Base-by-base conservation (phyloP, 2,329 filamentous ascomycete species). In the Alternaria hordeiaustralica region DNA sequence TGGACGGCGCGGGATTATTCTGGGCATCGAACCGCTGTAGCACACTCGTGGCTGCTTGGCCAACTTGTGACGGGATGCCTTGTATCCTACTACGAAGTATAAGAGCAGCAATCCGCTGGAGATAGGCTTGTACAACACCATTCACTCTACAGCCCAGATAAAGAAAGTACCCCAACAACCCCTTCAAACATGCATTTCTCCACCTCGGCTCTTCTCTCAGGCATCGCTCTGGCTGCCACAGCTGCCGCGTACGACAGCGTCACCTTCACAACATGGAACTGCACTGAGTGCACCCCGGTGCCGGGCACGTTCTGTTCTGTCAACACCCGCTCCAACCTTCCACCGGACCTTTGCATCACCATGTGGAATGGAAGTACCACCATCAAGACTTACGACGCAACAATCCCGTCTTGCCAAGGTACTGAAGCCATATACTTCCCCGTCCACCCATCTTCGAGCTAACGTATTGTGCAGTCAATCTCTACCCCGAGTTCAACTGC, bases 181-280 rank as follows among this genome's bases (percentile, higher is more conserved):
- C 33, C 33, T 36, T n/a, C 33, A 41, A 41, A n/a, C 7, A 41
- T 41, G 33, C 4, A n/a, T 41, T 10, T 51, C 7, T 53, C 33
- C 25, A 50, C 46, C 15, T 12, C 23, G 2, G 13, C 46, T n/a
- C 10, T 28, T n/a, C 46, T 50, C 46, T 28, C 21, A 36, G 33
- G 33, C 18, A 20, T 57, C 26, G 13, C 46, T 7, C 55, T 57
- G 20, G 28, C 55, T 15, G 36, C 55, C 13, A 36, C 55, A 8
- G 21, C n/a, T 15, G 7, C 9, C 26, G 55, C 55, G 9, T 49
- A 56, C 18, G 41, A 56, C 13, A 28, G 43, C 44, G 20, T 58
- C 5, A 36, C 21, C 28, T 58, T 58, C 55, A 58, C 55, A 13
- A 58, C 55, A 15, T 58, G 44, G 44, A 58, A 58, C 30, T 58